phyloP scores from a whole-genome alignment of 371 early-diverging fungal genomes.

The Rhizopus delemar region DNA sequence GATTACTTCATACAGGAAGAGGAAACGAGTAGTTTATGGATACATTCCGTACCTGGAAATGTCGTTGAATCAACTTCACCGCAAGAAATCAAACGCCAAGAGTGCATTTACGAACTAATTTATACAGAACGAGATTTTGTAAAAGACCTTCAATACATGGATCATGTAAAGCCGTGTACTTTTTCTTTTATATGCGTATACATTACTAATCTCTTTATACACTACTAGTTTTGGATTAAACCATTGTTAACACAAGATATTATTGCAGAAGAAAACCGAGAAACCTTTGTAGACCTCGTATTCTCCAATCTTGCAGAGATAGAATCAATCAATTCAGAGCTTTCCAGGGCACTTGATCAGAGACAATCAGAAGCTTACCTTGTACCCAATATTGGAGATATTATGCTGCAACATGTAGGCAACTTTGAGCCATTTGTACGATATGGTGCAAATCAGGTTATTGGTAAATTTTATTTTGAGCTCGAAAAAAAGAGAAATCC shows the following conservation, averaged over 20 bases:
- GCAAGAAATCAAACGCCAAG: constrained; percentile 27
- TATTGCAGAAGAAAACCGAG: constrained; percentile 61
- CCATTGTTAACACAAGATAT: constrained; percentile 71
- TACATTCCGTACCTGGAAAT: constrained; percentile 18
- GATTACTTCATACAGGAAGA: not conserved
- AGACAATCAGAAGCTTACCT: constrained; percentile 72
- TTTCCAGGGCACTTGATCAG: constrained; percentile 63
- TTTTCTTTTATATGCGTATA: not conserved
- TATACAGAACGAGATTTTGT: constrained; percentile 31
- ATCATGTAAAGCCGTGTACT: constrained; percentile 12
- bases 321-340: constrained; percentile 66
- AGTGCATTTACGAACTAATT: constrained; percentile 24
- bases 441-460: constrained; percentile 85
- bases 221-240: constrained; percentile 65
- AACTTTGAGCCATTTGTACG: constrained; percentile 78
- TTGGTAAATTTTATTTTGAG: constrained; percentile 79
- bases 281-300: constrained; percentile 73
- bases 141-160: constrained; percentile 16
- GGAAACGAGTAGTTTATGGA: constrained; percentile 20
- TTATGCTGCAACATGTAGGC: constrained; percentile 70
- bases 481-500: constrained; percentile 70
- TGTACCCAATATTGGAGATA: constrained; percentile 80
- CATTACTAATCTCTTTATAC: not conserved
- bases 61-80: constrained; percentile 13
- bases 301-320: constrained; percentile 83